Evolutionary conservation across 306 rosid species (phyloP).

Genomic region (Cucurbita maxima): DNA sequence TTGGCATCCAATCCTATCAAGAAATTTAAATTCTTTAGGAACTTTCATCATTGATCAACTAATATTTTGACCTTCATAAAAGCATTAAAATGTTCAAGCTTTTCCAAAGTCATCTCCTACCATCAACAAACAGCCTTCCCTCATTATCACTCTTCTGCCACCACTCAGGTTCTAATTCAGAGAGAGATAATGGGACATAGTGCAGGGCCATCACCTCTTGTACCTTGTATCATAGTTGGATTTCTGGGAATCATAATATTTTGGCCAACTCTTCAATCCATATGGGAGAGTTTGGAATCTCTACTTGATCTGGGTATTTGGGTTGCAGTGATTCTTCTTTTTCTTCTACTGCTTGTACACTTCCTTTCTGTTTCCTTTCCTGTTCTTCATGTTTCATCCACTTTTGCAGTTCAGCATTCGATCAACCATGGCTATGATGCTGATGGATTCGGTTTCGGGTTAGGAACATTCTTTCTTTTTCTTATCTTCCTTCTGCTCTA

Average conservation of each 20-base stretch:
- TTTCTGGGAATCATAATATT: conserved; percentile 33
- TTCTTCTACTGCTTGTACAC: conserved; percentile 13
- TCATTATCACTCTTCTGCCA: neutral
- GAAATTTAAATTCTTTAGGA: neutral
- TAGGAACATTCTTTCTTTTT: conserved; percentile 14
- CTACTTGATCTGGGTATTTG: conserved; percentile 9
- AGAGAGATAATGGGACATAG: conserved; percentile 21
- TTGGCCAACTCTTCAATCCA: conserved; percentile 23
- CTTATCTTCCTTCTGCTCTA: conserved; percentile 26
- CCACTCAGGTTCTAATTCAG: neutral
- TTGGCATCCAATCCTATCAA: conserved; percentile 7
- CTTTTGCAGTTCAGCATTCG: neutral
- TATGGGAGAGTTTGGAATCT: conserved; percentile 22
- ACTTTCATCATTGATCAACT: neutral
- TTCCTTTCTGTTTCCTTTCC: conserved; percentile 14
- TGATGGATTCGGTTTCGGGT: conserved; percentile 21
- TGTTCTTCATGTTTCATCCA: conserved; percentile 5
- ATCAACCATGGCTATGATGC: neutral
- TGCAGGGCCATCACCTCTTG: conserved; percentile 61
- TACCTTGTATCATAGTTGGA: conserved; percentile 40
- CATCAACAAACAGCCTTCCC: neutral
- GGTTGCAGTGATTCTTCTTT: conserved; percentile 13
- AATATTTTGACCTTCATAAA: neutral
- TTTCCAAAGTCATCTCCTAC: neutral
- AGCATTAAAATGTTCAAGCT: neutral